phyloP scores from a whole-genome alignment of 2,329 filamentous ascomycete genomes.

The Helminthosporium solani region DNA sequence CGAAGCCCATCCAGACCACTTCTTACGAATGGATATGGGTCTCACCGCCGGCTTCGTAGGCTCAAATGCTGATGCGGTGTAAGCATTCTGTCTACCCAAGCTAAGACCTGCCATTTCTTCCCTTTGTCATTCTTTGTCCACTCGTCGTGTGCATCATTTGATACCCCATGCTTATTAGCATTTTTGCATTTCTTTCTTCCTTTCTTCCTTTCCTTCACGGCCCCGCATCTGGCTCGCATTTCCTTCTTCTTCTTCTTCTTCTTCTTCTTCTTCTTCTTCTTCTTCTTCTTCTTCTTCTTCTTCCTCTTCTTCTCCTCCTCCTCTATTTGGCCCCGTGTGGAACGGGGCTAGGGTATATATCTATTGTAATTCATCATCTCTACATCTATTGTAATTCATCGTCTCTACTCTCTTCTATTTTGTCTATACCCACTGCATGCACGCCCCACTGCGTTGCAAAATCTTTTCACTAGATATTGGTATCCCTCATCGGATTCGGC shows the following conservation, averaged over 20 bases:
- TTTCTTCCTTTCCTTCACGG: neutral
- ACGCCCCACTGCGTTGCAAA: neutral
- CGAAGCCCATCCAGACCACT: conserved; percentile 34
- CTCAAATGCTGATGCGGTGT: conserved; percentile 23
- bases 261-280: neutral
- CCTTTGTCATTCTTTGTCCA: conserved; percentile 1
- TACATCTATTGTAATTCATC: neutral
- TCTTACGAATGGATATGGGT: conserved; percentile 36
- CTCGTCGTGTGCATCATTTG: neutral
- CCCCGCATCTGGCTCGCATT: neutral
- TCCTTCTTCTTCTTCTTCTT: neutral
- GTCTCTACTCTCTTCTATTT: neutral
- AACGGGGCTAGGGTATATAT: conserved; percentile 4
- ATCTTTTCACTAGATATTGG: neutral
- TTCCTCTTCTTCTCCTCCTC: neutral
- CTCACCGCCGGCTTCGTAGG: conserved; percentile 31
- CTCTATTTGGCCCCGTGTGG: conserved; percentile 19
- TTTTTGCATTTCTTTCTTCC: neutral
- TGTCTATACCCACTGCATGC: neutral
- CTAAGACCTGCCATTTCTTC: neutral
- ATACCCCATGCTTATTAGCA: conserved; percentile 8
- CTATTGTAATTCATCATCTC: neutral
- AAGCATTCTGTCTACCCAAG: neutral
- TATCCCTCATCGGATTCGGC: neutral
- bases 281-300: neutral